Evolutionary conservation across 306 rosid species (phyloP), one percentile per base, ranked within the genome.

Genomic region (Sophora flavescens): DNA sequence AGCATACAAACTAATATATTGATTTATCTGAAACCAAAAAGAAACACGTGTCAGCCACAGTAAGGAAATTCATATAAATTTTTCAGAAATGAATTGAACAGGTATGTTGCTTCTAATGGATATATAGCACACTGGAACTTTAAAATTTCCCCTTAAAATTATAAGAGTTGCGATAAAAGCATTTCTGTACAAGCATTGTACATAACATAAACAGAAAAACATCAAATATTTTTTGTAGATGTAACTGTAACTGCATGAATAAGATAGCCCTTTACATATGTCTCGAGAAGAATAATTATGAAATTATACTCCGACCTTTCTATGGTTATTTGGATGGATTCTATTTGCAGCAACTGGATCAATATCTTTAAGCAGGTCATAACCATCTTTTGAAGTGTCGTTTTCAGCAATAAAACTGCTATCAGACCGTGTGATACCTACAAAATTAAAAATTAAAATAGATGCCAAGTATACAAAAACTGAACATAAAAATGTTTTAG

Each of bases 281-380:
- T 74, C 38, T 65, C 22, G 51, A 69, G 54, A 70, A 66, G 72
- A 66, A 75, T 28, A 61, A 79, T 35, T 44, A 76, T 47, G 64
- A 81, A 68, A 68, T 18, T 44, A 63, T 33, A 44, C 58, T 69
- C 76, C 26, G 60, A 94, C 98, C 87, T 87, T 94, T 86, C 98
- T 89, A 62, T 87, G 87, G 76, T 94, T 85, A 82, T 94, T 91
- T 45, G 97, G 98, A 83, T 94, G 98, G 80, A 91, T 83, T 84
- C 98, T 87, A 80, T 89, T 90, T 15, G 98, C 96, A 6, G 96
- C 92, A 73, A 87, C 85, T 38, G 97, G 98, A 76, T 94, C 98
- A 56, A 94, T 89, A 74, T 75, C 83, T 71, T 85, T 89, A 70
- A 94, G 98, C 78, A 79, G 68, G 12, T 85, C 88, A 71, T 90